Evolutionary conservation across 305 asterid species (phyloP).

Genomic region (Fraxinus floribunda): DNA sequence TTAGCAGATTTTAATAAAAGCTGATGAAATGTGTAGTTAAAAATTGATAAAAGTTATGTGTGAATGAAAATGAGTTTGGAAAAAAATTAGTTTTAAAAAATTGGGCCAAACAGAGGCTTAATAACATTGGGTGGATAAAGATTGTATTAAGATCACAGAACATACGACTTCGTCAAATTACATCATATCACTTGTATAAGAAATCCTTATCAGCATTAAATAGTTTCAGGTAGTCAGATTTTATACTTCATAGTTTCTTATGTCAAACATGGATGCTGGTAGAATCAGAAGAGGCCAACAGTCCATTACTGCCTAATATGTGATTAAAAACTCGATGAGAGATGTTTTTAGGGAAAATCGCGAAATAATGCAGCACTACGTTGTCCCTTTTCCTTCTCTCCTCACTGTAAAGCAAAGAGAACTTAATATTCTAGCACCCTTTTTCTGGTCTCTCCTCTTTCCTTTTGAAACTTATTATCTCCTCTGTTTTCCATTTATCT

Average conservation of each 20-base stretch:
- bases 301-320: background rate
- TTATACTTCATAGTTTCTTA: background rate
- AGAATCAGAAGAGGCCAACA: background rate
- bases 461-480: background rate
- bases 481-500: background rate
- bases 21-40: background rate
- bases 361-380: background rate
- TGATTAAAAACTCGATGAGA: background rate
- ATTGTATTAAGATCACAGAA: background rate
- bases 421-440: background rate
- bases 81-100: background rate
- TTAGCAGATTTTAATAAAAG: background rate
- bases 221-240: background rate
- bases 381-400: background rate
- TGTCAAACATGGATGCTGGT: background rate
- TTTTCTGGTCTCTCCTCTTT: background rate
- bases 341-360: background rate
- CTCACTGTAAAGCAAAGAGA: background rate
- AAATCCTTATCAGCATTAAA: background rate
- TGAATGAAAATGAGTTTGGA: background rate
- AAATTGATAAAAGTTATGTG: background rate
- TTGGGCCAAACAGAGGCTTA: background rate
- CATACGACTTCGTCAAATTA: background rate
- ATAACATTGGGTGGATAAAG: background rate
- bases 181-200: background rate